Evolutionary conservation across 1,139 yeast species (phyloP), one percentile per base, ranked within the genome.

Genomic region (Blastobotrys persicus): DNA sequence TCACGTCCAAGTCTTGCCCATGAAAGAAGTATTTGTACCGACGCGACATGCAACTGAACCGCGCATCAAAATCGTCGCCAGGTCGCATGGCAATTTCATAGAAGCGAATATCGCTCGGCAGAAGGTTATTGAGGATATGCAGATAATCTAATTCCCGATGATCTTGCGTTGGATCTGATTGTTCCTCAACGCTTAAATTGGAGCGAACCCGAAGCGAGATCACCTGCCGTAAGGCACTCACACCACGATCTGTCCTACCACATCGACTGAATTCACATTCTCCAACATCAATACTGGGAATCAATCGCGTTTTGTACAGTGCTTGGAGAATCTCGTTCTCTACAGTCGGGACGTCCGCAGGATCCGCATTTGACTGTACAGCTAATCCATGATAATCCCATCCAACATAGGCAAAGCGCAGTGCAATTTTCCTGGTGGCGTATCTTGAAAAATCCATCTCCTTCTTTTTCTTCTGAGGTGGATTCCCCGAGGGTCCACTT

Each of bases 191-290:
- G 0, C 77, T 61, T 45, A 92, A 67, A 28, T 75, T 72, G 0
- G 97, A 88, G 55, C 99, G 74, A 19, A 92, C 84, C 18, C 75
- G 71, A 38, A 92, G 71, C 0, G 96, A 83, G 11, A 92, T 84
- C 5, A 92, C 98, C 67, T 92, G 99, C 59, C 88, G 87, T 84
- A 92, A 80, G 0, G 99, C 98, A 70, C 96, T 87, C 4, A 92
- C 99, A 12, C 98, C 98, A 59, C 82, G 84, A 62, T 92, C 99
- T 0, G 99, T 92, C 60, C 99, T 75, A 0, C 99, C 99, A 69
- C 98, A 94, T 54, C 98, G 73, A 57, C 95, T 85, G 66, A 91
- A 91, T 13, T 77, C 72, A 49, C 85, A 80, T 47, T 77, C 79
- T 1, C 77, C 80, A 1, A 70, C 68, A 0, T 89, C 89, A 28